Evolutionary conservation across 345 rosid genomes (phyloP), one percentile per base, ranked within the genome.

Genomic region (Euphorbia tirucalli): DNA sequence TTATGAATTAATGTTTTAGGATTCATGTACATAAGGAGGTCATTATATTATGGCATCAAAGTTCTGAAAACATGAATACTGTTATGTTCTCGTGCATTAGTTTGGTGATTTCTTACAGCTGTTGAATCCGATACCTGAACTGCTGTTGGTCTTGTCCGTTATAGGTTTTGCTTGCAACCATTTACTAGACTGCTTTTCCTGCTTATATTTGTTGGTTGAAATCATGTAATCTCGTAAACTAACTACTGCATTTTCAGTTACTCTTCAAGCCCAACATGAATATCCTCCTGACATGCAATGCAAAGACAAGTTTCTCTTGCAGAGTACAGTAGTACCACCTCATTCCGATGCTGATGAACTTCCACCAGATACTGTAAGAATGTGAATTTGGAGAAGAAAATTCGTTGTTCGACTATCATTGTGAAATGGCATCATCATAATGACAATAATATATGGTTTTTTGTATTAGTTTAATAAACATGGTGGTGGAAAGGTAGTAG

Each of bases 271-370:
- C 14, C 97, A 90, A 68, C 78, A 59, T 14, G 97, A 90, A 78
- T 79, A 77, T 79, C 97, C 96, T 75, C 88, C 83, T 22, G 93
- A 89, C 75, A 84, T 92, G 97, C 97, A 88, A 75, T 92, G 99
- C 86, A 95, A 89, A 83, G 99, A 95, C 83, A 95, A 92, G 72
- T 95, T 95, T 86, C 95, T 95, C 77, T 80, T 95, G 60, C 99
- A 88, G 83, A 88, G 99, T 77, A 90, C 97, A 27, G 74, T 79
- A 25, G 97, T 95, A 66, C 87, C 85, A 66, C 81, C 92, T 13
- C 88, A 88, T 83, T 81, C 86, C 28, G 97, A 92, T 71, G 89
- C 87, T 7, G 97, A 95, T 79, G 97, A 89, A 57, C 90, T 95
- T 74, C 87, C 97, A 14, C 86, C 87, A 56, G 94, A 92, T 75